Evolutionary conservation across 108 stramenopile genomes (phyloP).

Genomic region (Cyclotella sp.): DNA sequence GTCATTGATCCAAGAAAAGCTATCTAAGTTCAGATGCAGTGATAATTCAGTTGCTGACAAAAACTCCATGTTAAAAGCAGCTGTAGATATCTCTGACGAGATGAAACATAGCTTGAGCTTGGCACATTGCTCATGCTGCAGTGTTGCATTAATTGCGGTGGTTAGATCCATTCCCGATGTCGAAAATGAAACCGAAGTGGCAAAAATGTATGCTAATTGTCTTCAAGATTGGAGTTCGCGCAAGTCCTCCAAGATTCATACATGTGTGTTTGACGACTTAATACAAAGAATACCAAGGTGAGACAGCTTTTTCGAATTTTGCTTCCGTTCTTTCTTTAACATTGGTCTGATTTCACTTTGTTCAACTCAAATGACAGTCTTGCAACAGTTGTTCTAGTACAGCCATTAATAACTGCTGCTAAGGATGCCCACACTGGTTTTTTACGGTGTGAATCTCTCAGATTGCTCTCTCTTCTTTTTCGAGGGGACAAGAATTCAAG

Average conservation of each 20-base stretch:
- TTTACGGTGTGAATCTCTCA: conserved; percentile 71
- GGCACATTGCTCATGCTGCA: conserved; percentile 70
- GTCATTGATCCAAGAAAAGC: conserved; percentile 60
- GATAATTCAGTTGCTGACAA: conserved; percentile 43
- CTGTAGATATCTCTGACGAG: conserved; percentile 50
- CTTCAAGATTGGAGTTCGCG: conserved; percentile 80
- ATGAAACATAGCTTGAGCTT: conserved; percentile 45
- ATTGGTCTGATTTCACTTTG: conserved; percentile 6
- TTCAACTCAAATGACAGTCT: conserved; percentile 19
- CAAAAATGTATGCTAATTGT: conserved; percentile 41
- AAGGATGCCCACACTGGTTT: conserved; percentile 62
- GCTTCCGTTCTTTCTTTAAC: background rate
- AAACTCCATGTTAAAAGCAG: conserved; percentile 31
- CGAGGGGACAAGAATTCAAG: conserved; percentile 5
- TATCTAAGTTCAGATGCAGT: conserved; percentile 63
- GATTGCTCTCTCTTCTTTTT: conserved; percentile 53
- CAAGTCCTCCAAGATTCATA: conserved; percentile 60
- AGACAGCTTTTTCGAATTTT: background rate
- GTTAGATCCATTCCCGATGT: conserved; percentile 54
- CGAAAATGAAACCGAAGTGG: conserved; percentile 41
- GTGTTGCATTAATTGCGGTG: conserved; percentile 54
- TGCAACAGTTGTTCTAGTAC: conserved; percentile 47
- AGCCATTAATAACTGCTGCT: conserved; percentile 55
- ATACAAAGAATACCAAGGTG: conserved; percentile 56
- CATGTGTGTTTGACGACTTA: conserved; percentile 74